Evolutionary conservation across 768 basidiomycete genomes (phyloP).

Genomic region (Heimioporus sp.): DNA sequence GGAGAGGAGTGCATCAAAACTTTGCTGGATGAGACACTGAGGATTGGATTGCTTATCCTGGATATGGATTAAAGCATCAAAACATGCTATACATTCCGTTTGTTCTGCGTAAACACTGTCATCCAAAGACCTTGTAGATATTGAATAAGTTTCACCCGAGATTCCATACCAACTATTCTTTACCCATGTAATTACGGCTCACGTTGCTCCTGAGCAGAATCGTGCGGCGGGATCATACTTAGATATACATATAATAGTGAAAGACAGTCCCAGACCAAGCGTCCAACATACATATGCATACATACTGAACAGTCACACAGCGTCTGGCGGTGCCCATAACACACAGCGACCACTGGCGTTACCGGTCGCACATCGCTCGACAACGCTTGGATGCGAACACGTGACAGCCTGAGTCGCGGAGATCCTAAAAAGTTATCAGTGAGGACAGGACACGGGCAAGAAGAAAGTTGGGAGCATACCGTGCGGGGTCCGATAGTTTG

Average conservation of each 20-base stretch:
- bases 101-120: too few species aligned
- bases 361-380: slow-evolving; percentile 74
- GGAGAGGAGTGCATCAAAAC: slow-evolving; percentile 15
- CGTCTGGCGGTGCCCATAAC: slow-evolving; percentile 61
- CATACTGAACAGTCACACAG: background rate
- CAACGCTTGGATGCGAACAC: slow-evolving; percentile 73
- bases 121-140: too few species aligned
- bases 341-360: slow-evolving; percentile 80
- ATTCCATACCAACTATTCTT: too few species aligned
- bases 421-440: slow-evolving; percentile 43
- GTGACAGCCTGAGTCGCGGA: slow-evolving; percentile 90
- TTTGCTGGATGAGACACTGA: slow-evolving; percentile 15
- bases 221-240: too few species aligned
- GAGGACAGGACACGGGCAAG: too few species aligned
- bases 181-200: too few species aligned
- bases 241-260: too few species aligned
- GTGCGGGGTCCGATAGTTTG: slow-evolving; percentile 52
- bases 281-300: background rate
- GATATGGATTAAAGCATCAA: background rate
- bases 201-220: too few species aligned
- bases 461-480: slow-evolving; percentile 37
- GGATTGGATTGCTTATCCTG: slow-evolving; percentile 13
- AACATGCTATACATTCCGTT: too few species aligned
- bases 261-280: too few species aligned
- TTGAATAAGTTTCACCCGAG: too few species aligned